A percentile compares a stretch with the other conserved stretches of the same genome.
These are phyloP conservation scores for Pseudoneurospora amorphoporcata DNA, from an alignment of 495 filamentous ascomycete genomes.

Conservation along the genomic window DNA sequence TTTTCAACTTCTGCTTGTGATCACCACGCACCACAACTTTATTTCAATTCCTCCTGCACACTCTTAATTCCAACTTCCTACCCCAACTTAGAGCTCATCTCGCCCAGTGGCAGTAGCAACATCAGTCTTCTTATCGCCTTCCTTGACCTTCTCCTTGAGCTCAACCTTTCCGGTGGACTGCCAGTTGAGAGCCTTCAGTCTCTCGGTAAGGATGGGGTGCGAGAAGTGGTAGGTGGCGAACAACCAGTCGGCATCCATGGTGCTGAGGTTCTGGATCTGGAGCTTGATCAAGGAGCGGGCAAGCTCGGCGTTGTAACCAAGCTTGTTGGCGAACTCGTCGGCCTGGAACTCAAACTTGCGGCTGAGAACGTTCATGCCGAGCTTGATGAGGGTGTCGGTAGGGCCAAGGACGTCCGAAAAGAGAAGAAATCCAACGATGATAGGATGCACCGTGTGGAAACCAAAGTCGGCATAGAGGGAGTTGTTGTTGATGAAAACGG, in stretches of 20 bases:
- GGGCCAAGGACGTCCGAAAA: constrained; percentile 91
- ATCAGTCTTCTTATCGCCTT: constrained; percentile 19
- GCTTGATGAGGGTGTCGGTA: constrained; percentile 84
- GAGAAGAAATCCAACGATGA: constrained; percentile 91
- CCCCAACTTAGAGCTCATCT: constrained; percentile 23
- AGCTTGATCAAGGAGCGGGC: constrained; percentile 87
- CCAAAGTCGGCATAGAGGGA: constrained; percentile 87
- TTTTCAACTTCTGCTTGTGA: not conserved
- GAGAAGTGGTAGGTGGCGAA: constrained; percentile 98
- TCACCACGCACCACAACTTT: not conserved
- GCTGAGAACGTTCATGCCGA: constrained; percentile 92
- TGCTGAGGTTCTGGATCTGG: constrained; percentile 94
- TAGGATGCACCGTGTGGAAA: constrained; percentile 74
- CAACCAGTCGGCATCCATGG: constrained; percentile 97
- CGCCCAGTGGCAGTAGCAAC: constrained; percentile 23
- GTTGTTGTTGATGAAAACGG: constrained; percentile 89
- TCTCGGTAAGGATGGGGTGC: constrained; percentile 90
- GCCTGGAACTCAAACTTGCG: constrained; percentile 92
- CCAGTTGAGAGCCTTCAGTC: constrained; percentile 84
- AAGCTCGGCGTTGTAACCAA: constrained; percentile 80
- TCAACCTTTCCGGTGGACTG: constrained; percentile 35
- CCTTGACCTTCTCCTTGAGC: constrained; percentile 24
- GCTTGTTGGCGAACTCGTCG: constrained; percentile 73
- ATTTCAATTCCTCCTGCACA: not conserved
- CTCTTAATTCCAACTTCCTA: not conserved